Evolutionary conservation across 1,139 yeast species (phyloP).

Genomic region (Pichia sp.): DNA sequence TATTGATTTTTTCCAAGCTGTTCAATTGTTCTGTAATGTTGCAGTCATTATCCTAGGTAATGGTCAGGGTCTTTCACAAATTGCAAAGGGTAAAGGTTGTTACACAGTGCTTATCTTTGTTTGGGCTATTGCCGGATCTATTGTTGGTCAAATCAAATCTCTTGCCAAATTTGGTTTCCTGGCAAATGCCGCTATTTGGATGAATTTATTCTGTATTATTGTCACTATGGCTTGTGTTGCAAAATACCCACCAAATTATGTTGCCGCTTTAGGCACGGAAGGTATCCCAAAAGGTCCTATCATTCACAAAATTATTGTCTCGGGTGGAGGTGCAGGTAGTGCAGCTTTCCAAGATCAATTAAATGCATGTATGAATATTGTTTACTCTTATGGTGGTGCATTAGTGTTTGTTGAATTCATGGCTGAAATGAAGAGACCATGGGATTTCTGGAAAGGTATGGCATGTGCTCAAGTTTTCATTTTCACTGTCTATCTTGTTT

Average conservation of each 20-base stretch:
- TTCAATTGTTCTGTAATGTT: slow-evolving; percentile 37
- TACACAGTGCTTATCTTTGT: slow-evolving; percentile 34
- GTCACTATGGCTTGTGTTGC: slow-evolving; percentile 37
- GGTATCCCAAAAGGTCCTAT: slow-evolving; percentile 24
- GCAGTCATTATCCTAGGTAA: slow-evolving; percentile 35
- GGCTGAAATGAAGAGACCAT: slow-evolving; percentile 40
- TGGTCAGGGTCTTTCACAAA: slow-evolving; percentile 37
- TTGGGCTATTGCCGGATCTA: slow-evolving; percentile 37
- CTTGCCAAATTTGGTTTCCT: slow-evolving; percentile 34
- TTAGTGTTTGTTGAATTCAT: slow-evolving; percentile 38
- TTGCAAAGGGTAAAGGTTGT: slow-evolving; percentile 33
- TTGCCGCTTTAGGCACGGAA: slow-evolving; percentile 26
- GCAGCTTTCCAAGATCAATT: slow-evolving; percentile 28
- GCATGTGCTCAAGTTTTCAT: slow-evolving; percentile 35
- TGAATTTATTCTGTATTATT: slow-evolving; percentile 35
- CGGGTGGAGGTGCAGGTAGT: slow-evolving; percentile 12
- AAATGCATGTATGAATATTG: slow-evolving; percentile 37
- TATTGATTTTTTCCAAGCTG: slow-evolving; percentile 33
- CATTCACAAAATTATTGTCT: slow-evolving; percentile 6
- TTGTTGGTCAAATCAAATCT: slow-evolving; percentile 36
- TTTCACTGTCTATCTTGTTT: slow-evolving; percentile 32
- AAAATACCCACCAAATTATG: slow-evolving; percentile 30
- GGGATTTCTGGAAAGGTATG: slow-evolving; percentile 42
- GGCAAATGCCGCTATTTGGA: slow-evolving; percentile 38
- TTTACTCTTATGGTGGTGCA: slow-evolving; percentile 43